Conservation (phyloP, 2,329 filamentous ascomycete genomes). For the Aspergillus versicolor region DNA sequence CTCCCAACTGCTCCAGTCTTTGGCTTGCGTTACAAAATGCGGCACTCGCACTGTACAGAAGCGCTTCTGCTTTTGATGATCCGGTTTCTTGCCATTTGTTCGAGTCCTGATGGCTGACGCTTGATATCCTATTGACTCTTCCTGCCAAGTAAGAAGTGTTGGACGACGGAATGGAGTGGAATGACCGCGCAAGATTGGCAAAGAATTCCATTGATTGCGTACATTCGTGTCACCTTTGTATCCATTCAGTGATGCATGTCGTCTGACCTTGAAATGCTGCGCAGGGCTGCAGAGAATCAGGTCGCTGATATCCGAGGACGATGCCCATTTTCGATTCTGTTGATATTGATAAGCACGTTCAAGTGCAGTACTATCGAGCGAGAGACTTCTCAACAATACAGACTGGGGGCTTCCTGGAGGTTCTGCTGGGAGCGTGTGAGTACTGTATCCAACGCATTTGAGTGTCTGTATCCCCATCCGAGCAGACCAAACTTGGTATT, state of each 20-base stretch:
- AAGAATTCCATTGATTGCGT: background rate
- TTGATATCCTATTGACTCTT: background rate
- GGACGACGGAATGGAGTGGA: background rate
- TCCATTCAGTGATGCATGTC: background rate
- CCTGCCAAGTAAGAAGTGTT: background rate
- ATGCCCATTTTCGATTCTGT: background rate
- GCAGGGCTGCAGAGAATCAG: background rate
- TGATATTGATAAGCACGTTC: background rate
- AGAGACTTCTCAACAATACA: conserved; percentile 25
- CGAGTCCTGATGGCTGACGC: background rate
- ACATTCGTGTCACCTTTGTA: background rate
- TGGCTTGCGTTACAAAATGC: background rate
- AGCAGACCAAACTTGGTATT: conserved; percentile 38
- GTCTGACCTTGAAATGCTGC: background rate
- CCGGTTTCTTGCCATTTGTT: background rate
- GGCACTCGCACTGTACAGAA: background rate
- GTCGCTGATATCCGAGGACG: background rate
- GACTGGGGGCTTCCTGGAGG: conserved; percentile 36
- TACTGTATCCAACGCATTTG: conserved; percentile 13
- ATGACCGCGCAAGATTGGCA: background rate
- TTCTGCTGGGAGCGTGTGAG: conserved; percentile 26
- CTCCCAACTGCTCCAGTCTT: conserved; percentile 34
- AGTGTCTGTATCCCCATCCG: conserved; percentile 34
- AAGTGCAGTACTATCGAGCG: conserved; percentile 10
- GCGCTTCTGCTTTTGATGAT: background rate